Base-by-base conservation (phyloP, 2,329 filamentous ascomycete genomes). In the Colletotrichum endophyticum region DNA sequence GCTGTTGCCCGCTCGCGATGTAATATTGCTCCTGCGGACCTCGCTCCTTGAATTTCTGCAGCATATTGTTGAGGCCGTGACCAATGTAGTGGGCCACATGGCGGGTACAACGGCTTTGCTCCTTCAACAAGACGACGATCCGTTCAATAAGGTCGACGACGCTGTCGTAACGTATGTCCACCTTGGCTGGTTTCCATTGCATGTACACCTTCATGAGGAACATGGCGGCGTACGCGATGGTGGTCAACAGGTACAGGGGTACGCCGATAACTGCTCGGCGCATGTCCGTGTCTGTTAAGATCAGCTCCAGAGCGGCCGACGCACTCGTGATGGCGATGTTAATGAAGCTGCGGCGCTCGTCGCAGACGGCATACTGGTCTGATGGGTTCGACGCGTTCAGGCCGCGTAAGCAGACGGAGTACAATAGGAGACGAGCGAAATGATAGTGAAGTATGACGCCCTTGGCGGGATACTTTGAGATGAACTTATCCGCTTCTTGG, bases 391-490 rank as follows among this genome's bases (percentile, higher is more conserved):
- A 78, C 1, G 80, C 80, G 15, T 77, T 79, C 15, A 83, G 71
- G 1, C 81, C 81, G 34, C 88, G 85, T 28, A 90, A 80, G 34
- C 87, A 88, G 30, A 89, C 86, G 6, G 89, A 89, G 61, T 88
- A 87, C 11, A 90, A 81, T 63, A 89, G 87, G 22, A 90, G 81
- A 64, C 88, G 85, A 63, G 87, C 89, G 78, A 89, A 90, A 79
- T 89, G 84, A 76, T 88, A 89, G 78, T 90, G 87, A 75, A 90
- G 82, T 32, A 84, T 83, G 8, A 89, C 87, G 28, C 87, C 88
- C 80, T 89, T 89, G 70, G 86, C 85, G 25, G 88, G 88, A 78
- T 89, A 90, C 67, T 85, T 83, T 53, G 87, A 85, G 44, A 90
- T 84, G 77, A 88, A 85, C 72, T 84, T 84, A 75, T 87, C 88